Percentiles rank a stretch among this genome's conserved stretches.
Conservation (phyloP, 129 eudicot genomes). For the Helianthus annuus region DNA sequence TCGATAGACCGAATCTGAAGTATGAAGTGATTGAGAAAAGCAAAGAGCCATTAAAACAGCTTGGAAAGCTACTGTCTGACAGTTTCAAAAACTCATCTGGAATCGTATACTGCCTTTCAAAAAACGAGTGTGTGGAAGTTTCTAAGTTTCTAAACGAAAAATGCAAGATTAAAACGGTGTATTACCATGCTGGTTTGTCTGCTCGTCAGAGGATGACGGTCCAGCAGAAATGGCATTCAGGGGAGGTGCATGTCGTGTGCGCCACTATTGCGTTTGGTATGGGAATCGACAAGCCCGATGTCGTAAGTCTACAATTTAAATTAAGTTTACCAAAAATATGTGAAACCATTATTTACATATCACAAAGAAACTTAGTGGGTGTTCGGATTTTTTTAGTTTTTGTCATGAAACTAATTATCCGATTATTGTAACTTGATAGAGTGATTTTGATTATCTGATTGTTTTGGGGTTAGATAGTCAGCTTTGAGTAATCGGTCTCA, state of each 20-base stretch:
- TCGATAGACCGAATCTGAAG: conserved; percentile 91
- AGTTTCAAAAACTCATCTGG: conserved; percentile 67
- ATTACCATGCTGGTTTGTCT: conserved; percentile 96
- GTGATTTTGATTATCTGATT: not conserved
- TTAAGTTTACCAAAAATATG: not conserved
- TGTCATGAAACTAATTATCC: not conserved
- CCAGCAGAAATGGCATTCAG: conserved; percentile 91
- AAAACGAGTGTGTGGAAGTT: conserved; percentile 88
- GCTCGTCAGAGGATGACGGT: conserved; percentile 83
- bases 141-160: conserved; percentile 80
- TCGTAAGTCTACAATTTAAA: conserved; percentile 54
- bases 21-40: conserved; percentile 80
- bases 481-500: not conserved
- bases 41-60: conserved; percentile 84
- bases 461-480: not conserved
- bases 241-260: conserved; percentile 93
- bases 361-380: not conserved
- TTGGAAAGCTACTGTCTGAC: conserved; percentile 70
- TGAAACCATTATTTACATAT: not conserved
- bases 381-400: not conserved
- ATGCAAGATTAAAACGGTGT: conserved; percentile 76
- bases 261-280: conserved; percentile 99
- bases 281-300: conserved; percentile 99
- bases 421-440: not conserved
- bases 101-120: conserved; percentile 97